phyloP scores from a whole-genome alignment of 148 eudicot genomes.

The Rhododendron ferrugineum region DNA sequence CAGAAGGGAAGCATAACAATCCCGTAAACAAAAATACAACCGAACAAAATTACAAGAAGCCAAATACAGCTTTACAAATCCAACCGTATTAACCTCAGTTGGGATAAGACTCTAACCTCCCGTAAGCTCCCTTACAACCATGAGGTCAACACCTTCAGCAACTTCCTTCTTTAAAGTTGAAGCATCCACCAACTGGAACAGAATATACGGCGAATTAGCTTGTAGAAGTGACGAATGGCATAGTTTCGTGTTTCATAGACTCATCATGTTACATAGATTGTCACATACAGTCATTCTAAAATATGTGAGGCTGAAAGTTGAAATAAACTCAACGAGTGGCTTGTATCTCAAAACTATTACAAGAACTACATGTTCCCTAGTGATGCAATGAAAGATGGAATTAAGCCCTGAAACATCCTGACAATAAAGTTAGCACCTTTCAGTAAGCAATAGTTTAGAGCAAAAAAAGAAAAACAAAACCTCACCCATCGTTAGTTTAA shows the following conservation, averaged over 20 bases:
- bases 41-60: not conserved
- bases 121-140: slow-evolving; percentile 97
- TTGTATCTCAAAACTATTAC: not conserved
- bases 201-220: not conserved
- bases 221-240: not conserved
- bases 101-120: slow-evolving; percentile 50
- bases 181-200: slow-evolving; percentile 71
- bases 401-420: not conserved
- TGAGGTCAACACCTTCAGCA: slow-evolving; percentile 96
- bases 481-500: no score
- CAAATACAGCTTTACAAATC: not conserved
- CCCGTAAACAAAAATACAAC: not conserved
- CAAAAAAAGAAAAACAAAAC: not conserved
- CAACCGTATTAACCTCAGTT: not conserved
- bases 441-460: not conserved
- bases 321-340: not conserved
- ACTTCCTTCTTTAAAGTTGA: slow-evolving; percentile 91
- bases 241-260: not conserved
- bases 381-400: not conserved
- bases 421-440: not conserved
- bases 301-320: not conserved
- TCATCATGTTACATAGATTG: not conserved
- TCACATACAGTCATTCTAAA: not conserved
- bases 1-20: not conserved
- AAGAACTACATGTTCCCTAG: not conserved